Percentiles rank a stretch among this genome's conserved stretches.
Evolutionary conservation across 805 yeast genomes (phyloP).

Genomic region (Cyberlindnera sargentensis): DNA sequence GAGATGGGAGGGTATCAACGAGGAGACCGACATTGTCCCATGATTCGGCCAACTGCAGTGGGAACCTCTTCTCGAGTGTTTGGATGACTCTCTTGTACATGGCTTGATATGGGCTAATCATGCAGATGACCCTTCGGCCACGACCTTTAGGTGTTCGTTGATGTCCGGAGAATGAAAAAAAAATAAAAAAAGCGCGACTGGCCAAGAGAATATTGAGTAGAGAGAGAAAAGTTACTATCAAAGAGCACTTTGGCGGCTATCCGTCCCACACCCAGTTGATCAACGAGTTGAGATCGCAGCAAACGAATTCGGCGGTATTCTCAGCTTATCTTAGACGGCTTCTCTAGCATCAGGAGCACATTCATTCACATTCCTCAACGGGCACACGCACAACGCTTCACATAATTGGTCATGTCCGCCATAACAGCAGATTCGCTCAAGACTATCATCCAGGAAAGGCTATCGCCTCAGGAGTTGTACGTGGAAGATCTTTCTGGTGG

Average conservation of each 20-base stretch:
- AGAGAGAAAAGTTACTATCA: no score
- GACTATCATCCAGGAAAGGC: slow-evolving; percentile 42
- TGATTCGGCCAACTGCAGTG: slow-evolving; percentile 71
- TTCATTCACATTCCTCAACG: not conserved
- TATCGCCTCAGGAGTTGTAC: slow-evolving; percentile 59
- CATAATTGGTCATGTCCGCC: slow-evolving; percentile 2
- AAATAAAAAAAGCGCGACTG: no score
- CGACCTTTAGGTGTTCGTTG: no score
- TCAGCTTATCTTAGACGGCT: no score
- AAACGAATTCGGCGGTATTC: no score
- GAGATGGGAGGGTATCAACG: slow-evolving; percentile 51
- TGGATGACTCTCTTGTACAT: slow-evolving; percentile 39
- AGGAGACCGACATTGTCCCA: slow-evolving; percentile 97
- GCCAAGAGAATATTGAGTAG: no score
- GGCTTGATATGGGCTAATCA: not conserved
- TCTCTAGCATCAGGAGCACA: not conserved
- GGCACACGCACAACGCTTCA: not conserved
- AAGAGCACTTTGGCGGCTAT: no score
- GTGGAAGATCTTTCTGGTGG: slow-evolving; percentile 75
- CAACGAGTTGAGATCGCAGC: no score
- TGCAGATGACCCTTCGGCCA: no score
- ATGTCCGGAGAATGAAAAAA: no score
- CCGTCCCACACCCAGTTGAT: no score
- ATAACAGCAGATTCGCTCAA: slow-evolving; percentile 35
- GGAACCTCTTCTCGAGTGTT: slow-evolving; percentile 69